Evolutionary conservation across 192 early-diverging fungal genomes (phyloP).

Genomic region (Coemansia sp.): DNA sequence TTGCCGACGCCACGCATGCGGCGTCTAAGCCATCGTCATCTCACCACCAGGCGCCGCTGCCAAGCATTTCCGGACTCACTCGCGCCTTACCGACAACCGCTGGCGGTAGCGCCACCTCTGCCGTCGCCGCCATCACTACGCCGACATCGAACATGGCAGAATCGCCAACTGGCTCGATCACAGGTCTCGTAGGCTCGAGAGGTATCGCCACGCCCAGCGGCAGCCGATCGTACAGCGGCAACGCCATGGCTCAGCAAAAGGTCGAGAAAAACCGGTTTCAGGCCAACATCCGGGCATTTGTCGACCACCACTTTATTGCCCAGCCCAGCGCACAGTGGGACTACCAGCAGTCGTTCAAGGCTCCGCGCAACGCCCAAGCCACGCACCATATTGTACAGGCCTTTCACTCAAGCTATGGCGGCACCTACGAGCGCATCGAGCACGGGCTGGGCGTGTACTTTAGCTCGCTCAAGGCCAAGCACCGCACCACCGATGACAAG

Average conservation of each 20-base stretch:
- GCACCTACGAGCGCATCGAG: slow-evolving; percentile 47
- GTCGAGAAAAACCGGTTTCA: slow-evolving; percentile 55
- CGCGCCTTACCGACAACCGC: slow-evolving; percentile 2
- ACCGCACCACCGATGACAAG: slow-evolving; percentile 54
- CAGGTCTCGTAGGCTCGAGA: background rate
- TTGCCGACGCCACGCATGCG: slow-evolving; percentile 20
- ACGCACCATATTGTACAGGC: slow-evolving; percentile 47
- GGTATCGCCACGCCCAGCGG: slow-evolving; percentile 3
- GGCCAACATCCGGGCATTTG: slow-evolving; percentile 53
- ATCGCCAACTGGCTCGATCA: slow-evolving; percentile 18
- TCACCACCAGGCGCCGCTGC: slow-evolving; percentile 7
- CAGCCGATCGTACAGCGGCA: slow-evolving; percentile 9
- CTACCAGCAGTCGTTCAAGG: slow-evolving; percentile 58
- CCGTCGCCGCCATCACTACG: slow-evolving; percentile 6
- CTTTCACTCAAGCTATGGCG: slow-evolving; percentile 29
- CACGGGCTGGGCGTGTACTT: slow-evolving; percentile 56
- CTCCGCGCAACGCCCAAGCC: slow-evolving; percentile 49
- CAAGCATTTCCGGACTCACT: slow-evolving; percentile 7
- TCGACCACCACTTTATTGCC: slow-evolving; percentile 46
- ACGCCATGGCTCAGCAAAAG: slow-evolving; percentile 34
- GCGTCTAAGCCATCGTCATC: slow-evolving; percentile 26
- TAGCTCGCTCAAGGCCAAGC: slow-evolving; percentile 55
- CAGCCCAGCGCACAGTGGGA: slow-evolving; percentile 37
- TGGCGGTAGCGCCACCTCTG: background rate
- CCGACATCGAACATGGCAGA: slow-evolving; percentile 22